A percentile compares a stretch with the other conserved stretches of the same genome.
These are phyloP conservation scores for Microcyclosporella mali DNA, from an alignment of 2,329 filamentous ascomycete genomes.

Conservation along the genomic window DNA sequence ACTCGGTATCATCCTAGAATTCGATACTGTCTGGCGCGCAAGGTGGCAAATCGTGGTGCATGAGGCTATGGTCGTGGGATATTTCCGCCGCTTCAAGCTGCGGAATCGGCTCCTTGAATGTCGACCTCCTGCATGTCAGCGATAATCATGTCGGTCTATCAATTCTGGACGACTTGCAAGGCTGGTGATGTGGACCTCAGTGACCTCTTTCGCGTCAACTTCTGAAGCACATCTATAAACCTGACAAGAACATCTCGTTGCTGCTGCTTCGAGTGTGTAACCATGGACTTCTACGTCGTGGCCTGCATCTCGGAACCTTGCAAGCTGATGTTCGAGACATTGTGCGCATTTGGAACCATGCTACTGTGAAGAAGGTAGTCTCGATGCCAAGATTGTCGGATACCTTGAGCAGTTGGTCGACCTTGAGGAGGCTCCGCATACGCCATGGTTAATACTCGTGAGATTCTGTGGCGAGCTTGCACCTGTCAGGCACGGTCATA, in stretches of 20 bases:
- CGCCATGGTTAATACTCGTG: constrained; percentile 36
- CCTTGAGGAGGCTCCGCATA: constrained; percentile 38
- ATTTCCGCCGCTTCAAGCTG: constrained; percentile 39
- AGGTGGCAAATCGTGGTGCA: constrained; percentile 45
- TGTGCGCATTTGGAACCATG: constrained; percentile 22
- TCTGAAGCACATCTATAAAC: constrained; percentile 30
- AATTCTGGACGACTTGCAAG: constrained; percentile 25
- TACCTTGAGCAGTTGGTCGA: constrained; percentile 37
- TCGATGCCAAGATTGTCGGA: constrained; percentile 37
- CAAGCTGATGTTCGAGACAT: constrained; percentile 45
- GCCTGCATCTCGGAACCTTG: constrained; percentile 38
- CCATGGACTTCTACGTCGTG: constrained; percentile 41
- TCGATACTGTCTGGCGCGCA: constrained; percentile 24
- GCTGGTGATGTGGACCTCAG: constrained; percentile 42
- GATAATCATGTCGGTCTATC: neutral
- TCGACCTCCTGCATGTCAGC: constrained; percentile 11
- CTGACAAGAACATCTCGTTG: constrained; percentile 33
- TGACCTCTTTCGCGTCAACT: constrained; percentile 12
- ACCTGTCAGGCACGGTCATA: neutral
- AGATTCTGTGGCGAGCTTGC: constrained; percentile 20
- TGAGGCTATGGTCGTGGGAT: constrained; percentile 44
- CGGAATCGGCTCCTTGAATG: constrained; percentile 34
- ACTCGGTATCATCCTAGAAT: constrained; percentile 25
- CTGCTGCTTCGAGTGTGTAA: constrained; percentile 40
- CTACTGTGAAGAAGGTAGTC: constrained; percentile 17